Base-by-base conservation (phyloP, 2,329 filamentous ascomycete species). In the Microcyclospora tardicrescens region DNA sequence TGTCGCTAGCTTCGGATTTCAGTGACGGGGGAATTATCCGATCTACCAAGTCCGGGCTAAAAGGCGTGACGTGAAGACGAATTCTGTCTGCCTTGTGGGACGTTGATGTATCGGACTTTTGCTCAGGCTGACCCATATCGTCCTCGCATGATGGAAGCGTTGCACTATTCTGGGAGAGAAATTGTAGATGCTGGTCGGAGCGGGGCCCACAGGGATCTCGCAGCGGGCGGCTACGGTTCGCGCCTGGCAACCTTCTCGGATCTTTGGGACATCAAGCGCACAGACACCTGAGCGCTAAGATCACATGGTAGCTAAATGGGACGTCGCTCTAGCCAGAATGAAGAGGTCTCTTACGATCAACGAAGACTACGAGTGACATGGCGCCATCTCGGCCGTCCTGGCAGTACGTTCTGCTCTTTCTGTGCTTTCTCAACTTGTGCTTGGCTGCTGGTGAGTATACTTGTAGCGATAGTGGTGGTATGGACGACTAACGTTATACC, bases 51-150 rank as follows among this genome's bases (percentile, higher is more conserved):
- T 80, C 75, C 30, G 80, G 67, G 53, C 79, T 85, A 50, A 98
- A 73, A 35, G 91, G 91, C 12, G 84, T 81, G 52, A 98, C 91
- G 63, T 98, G 85, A 38, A 98, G 73, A 51, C 85, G 75, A 35
- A 62, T 57, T 13, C 53, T 50, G 19, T 41, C 47, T n/a, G 36
- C 16, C 19, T 24, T 24, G 19, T 4, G 4, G 19, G 8, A 4
- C 8, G 19, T 8, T 24, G 19, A 8, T 24, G 19, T 24, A 24
- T 8, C 8, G 4, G 19, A 24, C 8, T 24, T 8, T 24, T 4
- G 8, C 19, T 5, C 19, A 4, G 19, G 19, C 19, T 24, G 19
- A 24, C 19, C 19, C 19, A 24, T 24, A 24, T 24, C 19, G 19
- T 24, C 4, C 19, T 24, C 19, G 19, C 5, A 24, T 8, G 8